Conservation (phyloP, 306 rosid genomes). For the Carpinus viminea region DNA sequence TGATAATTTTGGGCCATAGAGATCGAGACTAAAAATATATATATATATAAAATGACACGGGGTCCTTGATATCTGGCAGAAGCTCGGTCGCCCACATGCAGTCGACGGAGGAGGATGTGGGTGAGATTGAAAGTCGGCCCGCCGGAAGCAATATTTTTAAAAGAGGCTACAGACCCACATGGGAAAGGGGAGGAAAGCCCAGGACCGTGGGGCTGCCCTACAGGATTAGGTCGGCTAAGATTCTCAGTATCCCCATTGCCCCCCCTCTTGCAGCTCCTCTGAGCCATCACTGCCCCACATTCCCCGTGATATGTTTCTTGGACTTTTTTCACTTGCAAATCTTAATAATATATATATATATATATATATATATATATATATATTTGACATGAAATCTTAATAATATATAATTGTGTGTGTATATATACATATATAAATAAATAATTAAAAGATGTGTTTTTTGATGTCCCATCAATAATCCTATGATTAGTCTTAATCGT, state of each 20-base stretch:
- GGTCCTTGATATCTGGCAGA: constrained; percentile 17
- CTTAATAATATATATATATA: background rate
- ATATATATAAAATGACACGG: background rate
- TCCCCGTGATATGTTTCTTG: constrained; percentile 55
- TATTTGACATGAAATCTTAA: background rate
- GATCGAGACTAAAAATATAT: background rate
- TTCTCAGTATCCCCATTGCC: constrained; percentile 16
- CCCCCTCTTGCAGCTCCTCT: constrained; percentile 11
- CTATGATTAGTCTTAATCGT: too few species aligned
- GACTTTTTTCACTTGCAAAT: background rate
- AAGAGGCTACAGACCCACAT: constrained; percentile 25
- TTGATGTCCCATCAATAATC: too few species aligned
- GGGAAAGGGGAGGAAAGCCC: constrained; percentile 24
- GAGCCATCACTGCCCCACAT: constrained; percentile 24
- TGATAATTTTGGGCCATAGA: constrained; percentile 16
- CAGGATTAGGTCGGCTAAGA: constrained; percentile 3
- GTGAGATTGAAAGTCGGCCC: constrained; percentile 32
- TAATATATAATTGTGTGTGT: too few species aligned
- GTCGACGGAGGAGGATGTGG: constrained; percentile 17
- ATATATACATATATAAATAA: too few species aligned
- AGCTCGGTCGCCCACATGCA: constrained; percentile 35
- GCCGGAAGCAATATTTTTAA: background rate
- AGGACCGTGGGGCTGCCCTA: constrained; percentile 5
- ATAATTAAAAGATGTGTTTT: too few species aligned
- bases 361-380: too few species aligned